Percentiles rank a stretch among this genome's conserved stretches.
Evolutionary conservation across 495 filamentous ascomycete genomes (phyloP).

Genomic region (Penicillium flavigenum): DNA sequence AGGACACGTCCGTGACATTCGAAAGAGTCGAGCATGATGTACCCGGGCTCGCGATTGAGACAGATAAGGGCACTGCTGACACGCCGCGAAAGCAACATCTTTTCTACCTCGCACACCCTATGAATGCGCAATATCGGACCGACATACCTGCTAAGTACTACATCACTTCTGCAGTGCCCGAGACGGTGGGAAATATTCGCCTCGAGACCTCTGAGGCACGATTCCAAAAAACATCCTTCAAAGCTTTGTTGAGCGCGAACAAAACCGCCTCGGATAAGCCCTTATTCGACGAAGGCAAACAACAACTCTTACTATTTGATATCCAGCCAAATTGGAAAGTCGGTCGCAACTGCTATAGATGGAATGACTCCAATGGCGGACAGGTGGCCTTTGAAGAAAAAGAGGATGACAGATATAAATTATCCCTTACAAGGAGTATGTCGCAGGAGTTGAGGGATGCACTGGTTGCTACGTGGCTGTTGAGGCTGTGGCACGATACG

Average conservation of each 20-base stretch:
- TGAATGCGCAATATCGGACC: conserved; percentile 19
- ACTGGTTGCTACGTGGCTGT: conserved; percentile 17
- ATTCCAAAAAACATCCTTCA: conserved; percentile 16
- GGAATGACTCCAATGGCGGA: conserved; percentile 10
- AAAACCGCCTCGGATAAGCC: conserved; percentile 11
- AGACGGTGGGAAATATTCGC: conserved; percentile 21
- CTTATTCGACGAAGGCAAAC: conserved; percentile 13
- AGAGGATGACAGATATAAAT: conserved; percentile 10
- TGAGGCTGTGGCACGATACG: conserved; percentile 22
- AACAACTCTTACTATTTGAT: conserved; percentile 4
- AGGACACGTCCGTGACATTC: conserved; percentile 1
- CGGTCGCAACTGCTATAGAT: conserved; percentile 13
- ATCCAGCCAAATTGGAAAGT: conserved; percentile 9
- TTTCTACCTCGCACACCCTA: conserved; percentile 23
- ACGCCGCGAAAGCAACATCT: not conserved
- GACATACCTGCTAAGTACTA: conserved; percentile 23
- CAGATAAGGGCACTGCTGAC: not conserved
- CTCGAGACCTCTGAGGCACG: conserved; percentile 15
- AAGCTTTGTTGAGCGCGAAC: conserved; percentile 13
- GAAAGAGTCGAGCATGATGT: conserved; percentile 1
- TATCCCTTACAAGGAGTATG: conserved; percentile 11
- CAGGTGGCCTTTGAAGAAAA: conserved; percentile 16
- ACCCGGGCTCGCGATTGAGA: not conserved
- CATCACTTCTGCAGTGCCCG: conserved; percentile 13
- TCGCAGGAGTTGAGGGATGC: conserved; percentile 17